Evolutionary conservation across 345 rosid genomes (phyloP), one percentile per base, ranked within the genome.

Genomic region (Eucalyptus brandiana): DNA sequence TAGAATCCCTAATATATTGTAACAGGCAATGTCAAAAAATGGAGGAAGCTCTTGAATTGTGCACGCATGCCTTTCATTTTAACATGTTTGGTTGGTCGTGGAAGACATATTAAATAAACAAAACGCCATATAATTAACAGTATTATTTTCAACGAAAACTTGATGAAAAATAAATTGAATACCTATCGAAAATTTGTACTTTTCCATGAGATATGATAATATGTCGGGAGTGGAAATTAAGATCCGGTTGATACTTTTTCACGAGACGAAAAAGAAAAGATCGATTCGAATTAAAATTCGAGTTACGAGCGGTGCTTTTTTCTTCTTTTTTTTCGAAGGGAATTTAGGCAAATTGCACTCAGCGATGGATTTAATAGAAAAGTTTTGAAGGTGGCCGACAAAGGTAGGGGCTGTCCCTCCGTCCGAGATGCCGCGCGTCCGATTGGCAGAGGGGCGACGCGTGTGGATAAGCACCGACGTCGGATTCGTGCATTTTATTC

Each of bases 391-490:
- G 76, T n/a, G 76, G 76, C 37, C 76, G 76, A 65, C 76, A 65
- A n/a, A 1, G 34, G 9, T 13, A 16, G 72, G 67, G 30, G 12
- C 17, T 62, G 37, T 62, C 72, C 72, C 72, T 53, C 58, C 58
- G 58, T 65, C 24, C 80, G 23, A 67, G 80, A 67, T 32, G 80
- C 80, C 23, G 80, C 80, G 42, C 12, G 80, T 8, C 80, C 80
- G 4, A 34, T 23, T 28, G 28, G 11, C 14, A 13, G 18, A 18
- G 14, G 56, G 53, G 62, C 72, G 91, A 88, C 89, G 90, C 86
- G 90, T 89, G 40, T 87, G 89, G 94, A 92, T 92, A 92, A 89
- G 93, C 23, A 88, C 87, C 88, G 28, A 47, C 89, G 69, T 88
- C 89, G 44, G 45, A 48, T 48, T 21, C 48, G 15, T 53, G 58